Evolutionary conservation across 139 green algal genomes (phyloP), one percentile per base, ranked within the genome.

Genomic region (Chlamydomonas urium): DNA sequence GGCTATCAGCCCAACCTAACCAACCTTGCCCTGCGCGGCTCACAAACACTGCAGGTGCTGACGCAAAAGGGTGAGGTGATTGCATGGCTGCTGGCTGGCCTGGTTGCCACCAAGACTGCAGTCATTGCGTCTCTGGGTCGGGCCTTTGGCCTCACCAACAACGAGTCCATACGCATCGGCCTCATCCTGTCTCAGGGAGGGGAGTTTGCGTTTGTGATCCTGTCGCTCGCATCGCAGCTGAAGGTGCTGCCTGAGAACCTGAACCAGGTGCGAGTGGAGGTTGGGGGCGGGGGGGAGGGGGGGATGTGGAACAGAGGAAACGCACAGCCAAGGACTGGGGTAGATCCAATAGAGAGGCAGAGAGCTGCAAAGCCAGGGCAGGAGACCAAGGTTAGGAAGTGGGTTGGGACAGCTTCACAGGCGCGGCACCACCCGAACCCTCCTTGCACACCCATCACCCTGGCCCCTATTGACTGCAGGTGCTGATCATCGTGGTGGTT

Each of bases 181-280:
- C 91, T 98, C 76, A 57, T 96, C 59, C 83, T 98, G 23, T 97
- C 73, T 38, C 93, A 98, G 79, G 94, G 94, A n/a, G 94, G 94
- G 2, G 94, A 98, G 87, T 98, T 98, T 85, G 94, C 94, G 4
- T 98, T 98, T 79, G 94, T 98, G 62, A 87, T 98, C 69, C 89
- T 98, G 47, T 87, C 85, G 4, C 81, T 98, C 28, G 92, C 92
- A 36, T 81, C 85, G 48, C 59, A 89, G 73, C 85, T 97, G 21
- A 60, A 72, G 29, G 45, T 95, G 14, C 82, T 96, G 28, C 45
- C 45, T 38, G 45, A 73, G 47, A n/a, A 73, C 29, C 66, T 73
- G 28, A 73, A 73, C 47, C 45, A 63, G 42, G 65, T 71, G 8
- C 28, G 60, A 45, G 60, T 50, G 8, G 8, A 50, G 42, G 42